Percentiles rank a stretch among this genome's conserved stretches.
phyloP scores from a whole-genome alignment of 306 rosid species.

The Prunus mira region DNA sequence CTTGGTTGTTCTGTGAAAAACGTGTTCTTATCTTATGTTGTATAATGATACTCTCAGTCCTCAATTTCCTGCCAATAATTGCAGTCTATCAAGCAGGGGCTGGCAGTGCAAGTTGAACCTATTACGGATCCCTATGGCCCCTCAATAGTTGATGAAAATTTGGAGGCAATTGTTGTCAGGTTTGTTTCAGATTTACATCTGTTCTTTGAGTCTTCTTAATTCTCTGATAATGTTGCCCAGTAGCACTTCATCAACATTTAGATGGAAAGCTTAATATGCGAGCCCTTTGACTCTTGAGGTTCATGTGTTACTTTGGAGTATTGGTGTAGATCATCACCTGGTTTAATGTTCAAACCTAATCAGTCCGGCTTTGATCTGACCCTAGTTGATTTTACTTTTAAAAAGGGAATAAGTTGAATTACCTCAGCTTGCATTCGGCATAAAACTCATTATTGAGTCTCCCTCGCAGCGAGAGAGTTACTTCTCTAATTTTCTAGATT shows the following conservation, averaged over 20 bases:
- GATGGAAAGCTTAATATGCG: background rate
- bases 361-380: background rate
- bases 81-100: constrained; percentile 81
- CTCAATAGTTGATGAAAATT: constrained; percentile 70
- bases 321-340: background rate
- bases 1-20: background rate
- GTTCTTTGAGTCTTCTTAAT: background rate
- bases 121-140: constrained; percentile 93
- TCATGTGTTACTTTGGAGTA: background rate
- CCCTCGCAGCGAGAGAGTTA: background rate
- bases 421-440: background rate
- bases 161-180: constrained; percentile 96
- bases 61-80: constrained; percentile 9
- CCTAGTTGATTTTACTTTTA: background rate
- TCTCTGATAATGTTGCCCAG: background rate
- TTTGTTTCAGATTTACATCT: constrained; percentile 21
- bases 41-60: constrained; percentile 5
- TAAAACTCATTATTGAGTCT: background rate
- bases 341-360: background rate
- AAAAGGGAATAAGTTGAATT: background rate
- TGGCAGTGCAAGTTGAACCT: constrained; percentile 74
- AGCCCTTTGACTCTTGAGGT: background rate
- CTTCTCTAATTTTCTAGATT: constrained; percentile 24
- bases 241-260: background rate
- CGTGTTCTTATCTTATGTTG: background rate